A percentile compares a stretch with the other conserved stretches of the same genome.
These are phyloP conservation scores for Candida dubliniensis DNA, from an alignment of 1,139 yeast genomes.

Conservation along the genomic window DNA sequence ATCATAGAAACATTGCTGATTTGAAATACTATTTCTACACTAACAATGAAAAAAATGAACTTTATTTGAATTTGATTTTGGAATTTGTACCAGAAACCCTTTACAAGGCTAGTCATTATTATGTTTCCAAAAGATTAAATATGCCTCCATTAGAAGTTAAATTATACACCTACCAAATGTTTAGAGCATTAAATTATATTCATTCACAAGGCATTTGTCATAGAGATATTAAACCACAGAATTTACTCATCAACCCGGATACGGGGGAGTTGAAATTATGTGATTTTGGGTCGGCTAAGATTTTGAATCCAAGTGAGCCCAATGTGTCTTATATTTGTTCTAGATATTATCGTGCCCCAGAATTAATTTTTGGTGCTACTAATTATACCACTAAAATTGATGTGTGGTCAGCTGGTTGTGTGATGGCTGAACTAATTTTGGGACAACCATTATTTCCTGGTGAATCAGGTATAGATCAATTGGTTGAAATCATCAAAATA, in stretches of 20 bases:
- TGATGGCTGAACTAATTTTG: conserved; percentile 90
- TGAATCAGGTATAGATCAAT: conserved; percentile 94
- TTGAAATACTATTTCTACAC: conserved; percentile 88
- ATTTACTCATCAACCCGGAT: conserved; percentile 82
- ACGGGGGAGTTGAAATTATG: conserved; percentile 85
- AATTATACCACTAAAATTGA: conserved; percentile 96
- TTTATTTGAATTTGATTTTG: conserved; percentile 81
- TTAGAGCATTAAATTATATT: conserved; percentile 87
- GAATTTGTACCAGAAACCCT: conserved; percentile 95
- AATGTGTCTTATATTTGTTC: conserved; percentile 96
- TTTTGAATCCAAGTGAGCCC: conserved; percentile 84
- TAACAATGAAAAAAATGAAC: conserved; percentile 72
- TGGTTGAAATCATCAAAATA: conserved; percentile 93
- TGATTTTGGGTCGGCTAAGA: conserved; percentile 98
- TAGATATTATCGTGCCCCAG: conserved; percentile 94
- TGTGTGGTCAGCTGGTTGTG: conserved; percentile 98
- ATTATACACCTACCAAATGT: conserved; percentile 85
- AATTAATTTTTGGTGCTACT: conserved; percentile 85
- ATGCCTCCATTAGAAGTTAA: conserved; percentile 93
- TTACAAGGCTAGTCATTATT: conserved; percentile 82
- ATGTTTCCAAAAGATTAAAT: conserved; percentile 70
- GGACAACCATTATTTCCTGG: conserved; percentile 99
- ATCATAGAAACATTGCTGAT: conserved; percentile 85
- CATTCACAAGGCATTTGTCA: conserved; percentile 93
- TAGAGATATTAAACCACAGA: conserved; percentile 96